These are phyloP conservation scores for Sodiomyces alkalinus DNA, from an alignment of 2,329 filamentous ascomycete species.

Conservation along the genomic window DNA sequence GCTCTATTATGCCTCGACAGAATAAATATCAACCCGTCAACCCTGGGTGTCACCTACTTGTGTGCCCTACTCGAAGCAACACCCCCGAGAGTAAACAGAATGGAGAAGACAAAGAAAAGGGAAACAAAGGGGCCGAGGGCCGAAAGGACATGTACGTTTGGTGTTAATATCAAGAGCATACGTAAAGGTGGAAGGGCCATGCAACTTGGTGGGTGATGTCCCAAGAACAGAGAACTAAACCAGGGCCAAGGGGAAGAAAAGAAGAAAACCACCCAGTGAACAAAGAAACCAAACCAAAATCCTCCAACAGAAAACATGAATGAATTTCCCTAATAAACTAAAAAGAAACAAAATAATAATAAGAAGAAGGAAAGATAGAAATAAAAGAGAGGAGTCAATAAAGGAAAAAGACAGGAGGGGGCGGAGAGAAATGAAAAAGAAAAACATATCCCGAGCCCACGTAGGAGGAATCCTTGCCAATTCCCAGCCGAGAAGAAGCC, in stretches of 20 bases:
- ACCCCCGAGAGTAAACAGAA: constrained; percentile 3
- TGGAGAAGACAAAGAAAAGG: too few species aligned
- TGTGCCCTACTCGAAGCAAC: not conserved
- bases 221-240: too few species aligned
- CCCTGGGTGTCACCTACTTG: not conserved
- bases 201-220: too few species aligned
- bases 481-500: constrained; percentile 1
- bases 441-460: constrained; percentile 1
- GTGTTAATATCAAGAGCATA: too few species aligned
- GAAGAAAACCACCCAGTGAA: too few species aligned
- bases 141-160: too few species aligned
- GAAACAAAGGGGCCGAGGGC: too few species aligned
- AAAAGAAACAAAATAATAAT: constrained; percentile 6
- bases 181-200: too few species aligned
- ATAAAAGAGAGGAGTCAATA: constrained; percentile 1
- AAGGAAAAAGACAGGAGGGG: constrained; percentile 2
- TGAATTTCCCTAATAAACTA: constrained; percentile 1
- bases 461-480: constrained; percentile 1
- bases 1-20: too few species aligned
- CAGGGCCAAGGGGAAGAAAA: too few species aligned
- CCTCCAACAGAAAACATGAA: too few species aligned
- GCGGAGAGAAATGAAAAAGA: constrained; percentile 4
- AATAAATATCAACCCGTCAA: not conserved
- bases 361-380: constrained; percentile 5
- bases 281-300: too few species aligned